Evolutionary conservation across 1,139 yeast species (phyloP), one percentile per base, ranked within the genome.

Genomic region (Spathaspora jeffriesii): DNA sequence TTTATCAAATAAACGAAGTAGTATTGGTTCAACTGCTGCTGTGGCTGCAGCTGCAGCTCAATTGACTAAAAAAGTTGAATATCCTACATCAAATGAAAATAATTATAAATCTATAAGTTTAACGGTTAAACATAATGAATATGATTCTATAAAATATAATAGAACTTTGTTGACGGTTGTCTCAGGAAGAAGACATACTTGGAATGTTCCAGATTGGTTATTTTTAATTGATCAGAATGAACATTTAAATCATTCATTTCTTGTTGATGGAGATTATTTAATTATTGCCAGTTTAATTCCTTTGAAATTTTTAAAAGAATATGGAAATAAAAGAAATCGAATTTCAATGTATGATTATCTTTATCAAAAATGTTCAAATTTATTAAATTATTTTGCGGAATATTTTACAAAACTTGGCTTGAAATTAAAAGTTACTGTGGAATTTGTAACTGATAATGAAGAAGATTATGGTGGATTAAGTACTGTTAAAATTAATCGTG

Each of bases 351-450:
- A 69, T 40, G 68, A 67, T 9, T 57, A 61, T 43, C 66, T 80
- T 22, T 65, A 67, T 52, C 50, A 55, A 15, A 76, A 73, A 53
- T 73, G 83, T 56, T 65, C 67, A 34, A 58, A 64, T 14, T 60
- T 81, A 20, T 56, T 78, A 42, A 55, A 67, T 38, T 78, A 79
- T 60, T 64, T 78, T 44, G 59, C 73, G 27, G 40, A 43, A 9
- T 45, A 49, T 45, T 32, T 52, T 9, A 30, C 47, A 1, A 43
- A 48, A 40, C 44, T 49, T 60, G 67, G 45, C 38, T 64, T 76
- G 47, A 67, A 65, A 40, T 59, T 81, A 38, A 77, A 78, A 50
- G 63, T 83, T 8, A 80, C 85, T 0, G 77, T 83, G 13, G 88
- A 82, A 54, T 70, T 82, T 50, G 76, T 81, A 14, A 52, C 68